Percentiles rank a stretch among this genome's conserved stretches.
Conservation (phyloP, 2,329 filamentous ascomycete genomes). For the Colletotrichum tropicicola region DNA sequence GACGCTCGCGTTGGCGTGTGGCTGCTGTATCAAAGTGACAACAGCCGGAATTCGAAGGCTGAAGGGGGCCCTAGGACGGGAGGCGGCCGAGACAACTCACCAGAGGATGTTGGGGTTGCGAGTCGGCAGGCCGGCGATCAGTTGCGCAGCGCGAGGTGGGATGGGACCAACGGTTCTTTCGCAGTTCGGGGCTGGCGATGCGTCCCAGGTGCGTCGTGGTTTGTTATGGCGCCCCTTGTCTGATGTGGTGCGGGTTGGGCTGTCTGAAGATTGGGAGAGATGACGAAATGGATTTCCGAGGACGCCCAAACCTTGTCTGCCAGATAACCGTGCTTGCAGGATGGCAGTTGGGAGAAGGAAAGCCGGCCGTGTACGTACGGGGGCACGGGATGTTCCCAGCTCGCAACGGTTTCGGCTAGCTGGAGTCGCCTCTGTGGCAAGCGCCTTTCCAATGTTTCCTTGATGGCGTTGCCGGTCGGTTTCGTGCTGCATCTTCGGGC, state of each 20-base stretch:
- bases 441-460: too few relatives aligned
- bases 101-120: background rate
- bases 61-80: background rate
- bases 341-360: too few relatives aligned
- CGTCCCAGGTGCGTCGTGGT: background rate
- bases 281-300: constrained; percentile 24
- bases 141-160: background rate
- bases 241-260: background rate
- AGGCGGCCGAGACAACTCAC: background rate
- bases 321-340: too few relatives aligned
- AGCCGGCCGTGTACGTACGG: too few relatives aligned
- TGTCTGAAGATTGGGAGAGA: background rate
- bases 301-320: background rate
- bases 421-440: too few relatives aligned
- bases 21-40: background rate
- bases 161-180: constrained; percentile 8
- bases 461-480: too few relatives aligned
- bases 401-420: too few relatives aligned
- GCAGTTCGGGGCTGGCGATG: background rate
- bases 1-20: too few relatives aligned
- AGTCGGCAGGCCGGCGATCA: constrained; percentile 4
- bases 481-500: too few relatives aligned
- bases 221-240: too few relatives aligned
- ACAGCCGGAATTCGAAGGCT: background rate
- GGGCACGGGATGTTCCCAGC: too few relatives aligned